Base-by-base conservation (phyloP, 495 filamentous ascomycete species). In the Aspergillus nidulans region DNA sequence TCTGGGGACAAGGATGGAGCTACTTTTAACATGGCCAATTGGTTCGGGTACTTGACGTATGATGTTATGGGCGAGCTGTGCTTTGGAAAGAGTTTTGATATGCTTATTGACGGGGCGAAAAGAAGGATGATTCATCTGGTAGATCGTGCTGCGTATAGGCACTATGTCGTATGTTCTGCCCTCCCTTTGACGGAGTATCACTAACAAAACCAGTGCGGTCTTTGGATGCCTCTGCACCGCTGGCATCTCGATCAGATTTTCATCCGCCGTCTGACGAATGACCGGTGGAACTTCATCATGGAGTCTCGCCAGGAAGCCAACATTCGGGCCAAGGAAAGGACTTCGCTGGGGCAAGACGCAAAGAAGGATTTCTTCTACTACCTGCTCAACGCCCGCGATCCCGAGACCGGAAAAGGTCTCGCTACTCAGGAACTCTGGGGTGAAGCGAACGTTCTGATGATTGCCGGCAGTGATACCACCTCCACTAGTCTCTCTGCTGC, bases 321-420 rank as follows among this genome's bases (percentile, higher is more conserved):
- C 54, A 74, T 80, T 32, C 76, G 83, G 0, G 81, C 81, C 18
- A 72, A 78, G 46, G 75, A 77, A 48, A 69, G 75, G 24, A 58
- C 73, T 8, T 55, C 67, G 51, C 69, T 65, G 7, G 74, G 73
- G 18, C 76, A 79, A 30, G 80, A 84, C 39, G 80, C 81, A 53
- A 81, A 84, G 28, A 84, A 85, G 51, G 86, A 89, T 66, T 72
- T 85, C 63, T 83, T 83, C 67, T 77, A 78, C 59, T 80, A 81
- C 58, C 68, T 85, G 3, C 69, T 85, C 32, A 74, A 81, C 43
- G 80, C 80, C 9, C 80, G 78, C 43, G 81, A 85, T 41, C 77
- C 80, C 0, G 75, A 81, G 52, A 85, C 80, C 0, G 86, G 84
- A 43, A 73, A 80, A 50, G 85, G 85, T 1, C 86, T 89, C 59